phyloP scores from a whole-genome alignment of 257 asterid species.

The Solanum phureja region DNA sequence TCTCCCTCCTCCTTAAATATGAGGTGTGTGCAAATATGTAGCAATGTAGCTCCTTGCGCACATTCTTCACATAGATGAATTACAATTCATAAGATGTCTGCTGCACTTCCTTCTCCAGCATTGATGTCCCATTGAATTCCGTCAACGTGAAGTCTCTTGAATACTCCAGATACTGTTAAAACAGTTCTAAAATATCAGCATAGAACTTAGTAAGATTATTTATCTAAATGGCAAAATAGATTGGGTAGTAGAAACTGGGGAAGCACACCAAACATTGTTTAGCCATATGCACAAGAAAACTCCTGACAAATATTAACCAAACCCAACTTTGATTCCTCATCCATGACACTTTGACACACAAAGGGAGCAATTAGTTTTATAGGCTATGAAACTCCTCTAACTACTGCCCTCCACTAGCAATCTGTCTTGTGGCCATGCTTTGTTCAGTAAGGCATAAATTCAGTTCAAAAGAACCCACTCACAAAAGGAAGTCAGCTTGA shows the following conservation, averaged over 20 bases:
- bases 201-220: background rate
- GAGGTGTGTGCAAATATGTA: background rate
- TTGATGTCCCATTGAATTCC: slow-evolving; percentile 73
- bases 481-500: background rate
- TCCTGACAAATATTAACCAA: background rate
- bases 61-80: background rate
- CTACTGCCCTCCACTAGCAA: background rate
- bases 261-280: background rate
- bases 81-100: slow-evolving; percentile 7
- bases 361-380: background rate
- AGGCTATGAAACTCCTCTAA: background rate
- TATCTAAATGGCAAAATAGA: background rate
- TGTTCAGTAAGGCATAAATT: background rate
- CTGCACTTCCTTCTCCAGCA: slow-evolving; percentile 74
- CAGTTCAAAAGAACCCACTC: background rate
- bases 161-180: slow-evolving; percentile 28
- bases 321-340: background rate
- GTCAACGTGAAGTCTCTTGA: slow-evolving; percentile 71
- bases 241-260: background rate
- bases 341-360: background rate
- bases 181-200: background rate
- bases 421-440: background rate
- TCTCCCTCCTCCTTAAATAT: background rate
- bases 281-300: background rate
- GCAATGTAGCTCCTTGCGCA: background rate